These are phyloP conservation scores for Onygenales sp. DNA, from an alignment of 2,329 filamentous ascomycete species.

Conservation along the genomic window DNA sequence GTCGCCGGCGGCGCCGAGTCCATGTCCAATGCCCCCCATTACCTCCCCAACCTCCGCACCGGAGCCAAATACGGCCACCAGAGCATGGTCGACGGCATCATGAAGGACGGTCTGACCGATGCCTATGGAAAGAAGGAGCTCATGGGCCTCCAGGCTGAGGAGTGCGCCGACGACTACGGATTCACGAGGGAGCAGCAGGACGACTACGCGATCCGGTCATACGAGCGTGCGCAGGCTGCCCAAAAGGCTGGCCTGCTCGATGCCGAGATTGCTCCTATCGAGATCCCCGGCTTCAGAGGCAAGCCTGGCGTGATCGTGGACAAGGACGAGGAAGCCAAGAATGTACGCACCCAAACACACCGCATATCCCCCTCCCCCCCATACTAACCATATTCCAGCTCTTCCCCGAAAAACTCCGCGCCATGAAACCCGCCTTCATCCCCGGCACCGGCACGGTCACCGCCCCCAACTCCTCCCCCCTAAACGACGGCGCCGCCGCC, in stretches of 20 bases:
- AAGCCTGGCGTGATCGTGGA: conserved; percentile 76
- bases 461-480: conserved; percentile 88
- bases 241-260: conserved; percentile 72
- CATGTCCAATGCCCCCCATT: conserved; percentile 97
- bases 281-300: conserved; percentile 77
- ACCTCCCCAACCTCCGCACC: conserved; percentile 75
- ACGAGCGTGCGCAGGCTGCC: conserved; percentile 85
- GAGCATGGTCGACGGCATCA: conserved; percentile 76
- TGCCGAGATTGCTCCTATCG: conserved; percentile 79
- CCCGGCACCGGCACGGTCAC: conserved; percentile 75
- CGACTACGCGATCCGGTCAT: conserved; percentile 88
- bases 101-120: conserved; percentile 91
- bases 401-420: conserved; percentile 71
- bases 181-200: conserved; percentile 83
- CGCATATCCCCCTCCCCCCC: neutral
- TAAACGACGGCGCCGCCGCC: conserved; percentile 90
- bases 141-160: conserved; percentile 89
- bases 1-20: conserved; percentile 93
- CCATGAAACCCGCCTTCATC: conserved; percentile 76
- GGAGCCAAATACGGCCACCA: conserved; percentile 94
- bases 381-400: conserved; percentile 33
- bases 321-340: conserved; percentile 92
- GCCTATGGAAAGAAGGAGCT: conserved; percentile 87
- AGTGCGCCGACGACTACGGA: conserved; percentile 75
- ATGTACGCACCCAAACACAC: conserved; percentile 41